Percentiles rank a stretch among this genome's conserved stretches.
Evolutionary conservation across 495 filamentous ascomycete genomes (phyloP).

Genomic region (Apodospora peruviana): DNA sequence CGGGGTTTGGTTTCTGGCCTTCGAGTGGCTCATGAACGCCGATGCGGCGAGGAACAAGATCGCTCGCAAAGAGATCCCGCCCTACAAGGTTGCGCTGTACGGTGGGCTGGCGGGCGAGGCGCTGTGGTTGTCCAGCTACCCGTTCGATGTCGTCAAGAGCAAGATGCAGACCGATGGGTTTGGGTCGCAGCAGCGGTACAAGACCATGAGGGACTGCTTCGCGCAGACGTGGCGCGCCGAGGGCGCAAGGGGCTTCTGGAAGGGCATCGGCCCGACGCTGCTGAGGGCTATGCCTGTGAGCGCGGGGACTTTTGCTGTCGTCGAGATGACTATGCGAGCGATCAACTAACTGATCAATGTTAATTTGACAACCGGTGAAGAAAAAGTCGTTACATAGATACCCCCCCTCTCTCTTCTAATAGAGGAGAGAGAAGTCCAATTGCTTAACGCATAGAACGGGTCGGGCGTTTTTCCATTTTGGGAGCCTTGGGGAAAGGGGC

Average conservation of each 20-base stretch:
- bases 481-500: no score
- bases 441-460: no score
- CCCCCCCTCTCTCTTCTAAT: no score
- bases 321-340: slow-evolving; percentile 58
- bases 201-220: slow-evolving; percentile 86
- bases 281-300: slow-evolving; percentile 96
- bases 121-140: slow-evolving; percentile 88
- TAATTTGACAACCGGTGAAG: no score
- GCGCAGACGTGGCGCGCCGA: slow-evolving; percentile 71
- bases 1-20: slow-evolving; percentile 89
- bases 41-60: slow-evolving; percentile 72
- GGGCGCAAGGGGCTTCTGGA: slow-evolving; percentile 87
- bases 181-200: slow-evolving; percentile 57
- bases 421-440: no score
- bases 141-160: slow-evolving; percentile 95
- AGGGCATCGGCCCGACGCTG: slow-evolving; percentile 88
- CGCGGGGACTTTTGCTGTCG: slow-evolving; percentile 91
- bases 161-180: slow-evolving; percentile 99
- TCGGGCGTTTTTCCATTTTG: no score
- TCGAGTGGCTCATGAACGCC: slow-evolving; percentile 92
- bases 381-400: no score
- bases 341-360: slow-evolving; percentile 46
- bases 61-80: slow-evolving; percentile 68
- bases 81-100: slow-evolving; percentile 83
- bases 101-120: slow-evolving; percentile 91